Evolutionary conservation across 768 basidiomycete genomes (phyloP), one percentile per base, ranked within the genome.

Genomic region (Suillus brevipes): DNA sequence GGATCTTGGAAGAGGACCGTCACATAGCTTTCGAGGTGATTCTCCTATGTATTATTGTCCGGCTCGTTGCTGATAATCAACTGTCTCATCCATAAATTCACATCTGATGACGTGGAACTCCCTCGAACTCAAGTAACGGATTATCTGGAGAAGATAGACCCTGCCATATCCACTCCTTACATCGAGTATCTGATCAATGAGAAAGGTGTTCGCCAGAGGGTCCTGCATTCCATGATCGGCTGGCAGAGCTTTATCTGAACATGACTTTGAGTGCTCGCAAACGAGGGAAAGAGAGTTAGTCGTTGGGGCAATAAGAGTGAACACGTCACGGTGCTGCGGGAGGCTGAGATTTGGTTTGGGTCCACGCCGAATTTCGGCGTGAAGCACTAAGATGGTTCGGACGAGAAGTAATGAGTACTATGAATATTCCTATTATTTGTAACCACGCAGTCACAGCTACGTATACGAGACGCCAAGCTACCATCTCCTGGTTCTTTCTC

Each of bases 21-120:
- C 82, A 87, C 25, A 88, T 90, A 77, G 95, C 85, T 1, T 89
- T 98, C 66, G 84, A 95, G 79, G 96, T 89, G 68, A 20, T 67
- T 53, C 18, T n/a, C 40, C 73, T 62, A 28, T 0, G 9, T 65
- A 42, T 34, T 8, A n/a, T 6, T 8, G 40, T 53, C 45, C 7
- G 49, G 16, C 14, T 31, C 34, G 1, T 31, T 43, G 52, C 23
- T 28, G 61, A 16, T 45, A 4, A 6, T 53, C n/a, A 47, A 18
- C 12, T 34, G 38, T 56, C 45, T 61, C 38, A 61, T 43, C 4
- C 25, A 14, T 97, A 94, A 94, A 49, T 99, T 99, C 73, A 94
- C 90, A 3, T 95, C 96, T 0, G 97, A 98, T 71, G 95, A 98
- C 64, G 91, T 91, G 8, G 95, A 97, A 65, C 83, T 99, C 20